phyloP scores from a whole-genome alignment of 2,329 filamentous ascomycete genomes.

The Alternaria atra region DNA sequence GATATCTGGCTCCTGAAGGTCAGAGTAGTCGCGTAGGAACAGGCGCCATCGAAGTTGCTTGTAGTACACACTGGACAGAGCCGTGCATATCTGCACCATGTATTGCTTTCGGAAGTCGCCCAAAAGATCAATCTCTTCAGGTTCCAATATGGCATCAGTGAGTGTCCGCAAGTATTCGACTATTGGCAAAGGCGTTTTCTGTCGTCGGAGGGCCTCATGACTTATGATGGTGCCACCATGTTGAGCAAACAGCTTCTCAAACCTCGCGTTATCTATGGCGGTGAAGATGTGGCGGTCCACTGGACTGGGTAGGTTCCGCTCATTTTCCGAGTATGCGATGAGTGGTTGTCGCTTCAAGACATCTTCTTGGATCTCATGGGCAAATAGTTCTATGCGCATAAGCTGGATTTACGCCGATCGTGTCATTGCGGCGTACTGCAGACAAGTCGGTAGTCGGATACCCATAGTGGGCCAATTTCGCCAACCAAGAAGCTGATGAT shows the following conservation, averaged over 20 bases:
- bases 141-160: neutral
- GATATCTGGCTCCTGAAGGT: neutral
- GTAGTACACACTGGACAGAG: constrained; percentile 1
- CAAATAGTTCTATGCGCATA: constrained; percentile 2
- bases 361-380: constrained; percentile 9
- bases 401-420: neutral
- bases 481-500: neutral
- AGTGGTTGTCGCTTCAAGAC: constrained; percentile 3
- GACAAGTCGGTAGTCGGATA: constrained; percentile 6
- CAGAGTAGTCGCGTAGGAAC: neutral
- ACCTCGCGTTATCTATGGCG: constrained; percentile 1
- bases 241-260: constrained; percentile 8
- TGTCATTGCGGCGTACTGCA: neutral
- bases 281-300: neutral
- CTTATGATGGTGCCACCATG: constrained; percentile 6
- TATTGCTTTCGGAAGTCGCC: constrained; percentile 2
- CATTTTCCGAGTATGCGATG: neutral
- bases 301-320: neutral
- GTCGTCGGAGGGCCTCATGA: neutral
- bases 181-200: neutral
- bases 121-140: neutral
- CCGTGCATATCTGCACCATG: constrained; percentile 4
- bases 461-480: neutral
- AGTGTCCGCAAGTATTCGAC: neutral
- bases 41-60: constrained; percentile 1